Evolutionary conservation across 108 stramenopile species (phyloP).

Genomic region (Cyclotella distinguenda): DNA sequence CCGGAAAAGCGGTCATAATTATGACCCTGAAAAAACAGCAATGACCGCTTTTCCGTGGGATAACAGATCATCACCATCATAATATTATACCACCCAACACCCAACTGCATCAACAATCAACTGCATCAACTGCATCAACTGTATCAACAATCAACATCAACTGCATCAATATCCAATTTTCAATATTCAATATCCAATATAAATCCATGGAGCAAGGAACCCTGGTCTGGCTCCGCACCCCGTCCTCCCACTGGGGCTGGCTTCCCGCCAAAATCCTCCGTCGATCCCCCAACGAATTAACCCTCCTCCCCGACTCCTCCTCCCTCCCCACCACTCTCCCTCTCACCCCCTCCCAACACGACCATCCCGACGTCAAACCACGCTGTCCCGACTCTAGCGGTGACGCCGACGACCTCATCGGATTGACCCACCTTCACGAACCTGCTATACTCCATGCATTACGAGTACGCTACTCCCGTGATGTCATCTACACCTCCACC

Average conservation of each 20-base stretch:
- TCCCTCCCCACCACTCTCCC: conserved; percentile 6
- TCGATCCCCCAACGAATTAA: conserved; percentile 27
- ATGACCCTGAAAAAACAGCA: too few relatives aligned
- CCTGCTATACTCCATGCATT: conserved; percentile 58
- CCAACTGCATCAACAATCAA: too few relatives aligned
- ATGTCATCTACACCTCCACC: conserved; percentile 57
- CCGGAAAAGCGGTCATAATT: too few relatives aligned
- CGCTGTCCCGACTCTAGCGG: conserved; percentile 28
- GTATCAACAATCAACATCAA: too few relatives aligned
- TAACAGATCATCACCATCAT: too few relatives aligned
- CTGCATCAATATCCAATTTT: not conserved
- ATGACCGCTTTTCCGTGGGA: too few relatives aligned
- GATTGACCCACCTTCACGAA: conserved; percentile 53
- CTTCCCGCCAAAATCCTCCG: conserved; percentile 39
- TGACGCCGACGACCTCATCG: conserved; percentile 54
- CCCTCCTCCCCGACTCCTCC: conserved; percentile 39
- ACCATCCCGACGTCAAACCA: conserved; percentile 48
- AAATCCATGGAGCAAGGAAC: conserved; percentile 46
- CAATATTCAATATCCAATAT: too few relatives aligned
- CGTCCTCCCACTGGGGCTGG: conserved; percentile 49
- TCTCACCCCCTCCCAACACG: not conserved
- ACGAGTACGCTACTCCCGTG: conserved; percentile 46
- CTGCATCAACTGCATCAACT: too few relatives aligned
- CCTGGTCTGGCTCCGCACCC: conserved; percentile 49
- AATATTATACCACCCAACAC: too few relatives aligned